Base-by-base conservation (phyloP, 2,329 filamentous ascomycete genomes). In the Phaeosphaeria sp. region DNA sequence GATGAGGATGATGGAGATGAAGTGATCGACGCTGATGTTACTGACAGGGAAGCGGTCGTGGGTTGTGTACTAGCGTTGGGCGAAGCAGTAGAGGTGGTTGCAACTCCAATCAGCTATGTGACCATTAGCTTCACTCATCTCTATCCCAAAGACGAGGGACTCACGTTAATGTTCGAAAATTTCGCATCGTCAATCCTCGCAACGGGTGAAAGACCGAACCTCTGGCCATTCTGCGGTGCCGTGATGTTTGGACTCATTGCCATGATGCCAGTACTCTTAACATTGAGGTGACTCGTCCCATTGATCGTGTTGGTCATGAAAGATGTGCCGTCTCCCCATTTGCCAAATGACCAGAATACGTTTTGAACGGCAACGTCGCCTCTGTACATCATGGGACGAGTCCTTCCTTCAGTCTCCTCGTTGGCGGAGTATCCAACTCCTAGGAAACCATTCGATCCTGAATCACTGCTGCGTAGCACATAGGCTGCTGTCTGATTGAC, bases 271-370 rank as follows among this genome's bases (percentile, higher is more conserved):
- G 51, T 56, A 9, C 20, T 42, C 18, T 62, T 63, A 53, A 46
- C 56, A 17, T 56, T 44, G 30, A 65, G 62, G 55, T 63, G 67
- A 3, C 27, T 33, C 4, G 62, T 64, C 2, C 58, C 56, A 33
- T 72, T 73, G 25, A 51, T 53, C 13, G 52, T 56, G 46, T 69
- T 71, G 2, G 51, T 58, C 6, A 72, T n/a, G 44, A 54, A 65
- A 52, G 59, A 68, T 1, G 60, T 64, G 0, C 61, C 66, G 50
- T 72, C 67, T 11, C 63, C 60, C 66, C 67, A 69, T 5, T 61
- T 51, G 2, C 27, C 27, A 17, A 72, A 53, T 3, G 55, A 55
- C 69, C 69, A 72, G 48, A 57, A 71, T 6, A 65, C 58, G n/a
- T 61, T 63, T 5, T 62, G 55, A 23, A 68, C 63, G 2, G 62